Evolutionary conservation across 768 basidiomycete species (phyloP), one percentile per base, ranked within the genome.

Genomic region (Termitomyces sp.): DNA sequence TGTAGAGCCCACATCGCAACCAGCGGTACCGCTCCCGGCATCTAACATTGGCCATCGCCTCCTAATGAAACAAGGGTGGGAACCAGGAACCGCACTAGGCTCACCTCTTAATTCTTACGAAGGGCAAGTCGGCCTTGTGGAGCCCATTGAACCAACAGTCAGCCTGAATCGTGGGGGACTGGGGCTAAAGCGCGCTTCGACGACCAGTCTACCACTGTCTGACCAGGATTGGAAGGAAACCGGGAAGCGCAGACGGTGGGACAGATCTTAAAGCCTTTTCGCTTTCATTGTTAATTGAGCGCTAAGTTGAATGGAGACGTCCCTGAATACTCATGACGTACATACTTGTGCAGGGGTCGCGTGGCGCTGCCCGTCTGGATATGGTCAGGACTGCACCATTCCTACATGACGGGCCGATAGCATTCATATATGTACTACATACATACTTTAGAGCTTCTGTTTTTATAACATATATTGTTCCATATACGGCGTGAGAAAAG

Each of bases 61-160:
- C 32, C 74, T 92, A 0, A 72, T 84, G 68, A 87, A 85, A 66
- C 88, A 88, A 68, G 90, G 90, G 1, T 92, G 90, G 91, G 72
- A 76, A 18, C 89, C 87, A 9, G 90, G 89, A 1, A 76, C 77
- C 24, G 73, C 79, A 3, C 76, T 88, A 18, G 84, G 84, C 3
- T 59, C 65, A 14, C 53, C 67, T 7, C 60, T 62, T 18, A 67
- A 65, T 18, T 26, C 60, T 11, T 67, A 68, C 11, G 75, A 75
- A 32, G 74, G 68, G 33, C 68, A 71, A 36, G 69, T 64, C 47
- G 79, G 78, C 16, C 68, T 85, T 16, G 70, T 83, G n/a, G 83
- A 82, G 28, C 88, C 88, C 2, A 68, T 89, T 6, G 74, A 83
- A 62, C 71, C 83, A 5, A 77, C 67, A 40, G 58, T 72, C 2